Conservation (phyloP, 2,329 filamentous ascomycete species). For the Thielaviopsis euricoi region DNA sequence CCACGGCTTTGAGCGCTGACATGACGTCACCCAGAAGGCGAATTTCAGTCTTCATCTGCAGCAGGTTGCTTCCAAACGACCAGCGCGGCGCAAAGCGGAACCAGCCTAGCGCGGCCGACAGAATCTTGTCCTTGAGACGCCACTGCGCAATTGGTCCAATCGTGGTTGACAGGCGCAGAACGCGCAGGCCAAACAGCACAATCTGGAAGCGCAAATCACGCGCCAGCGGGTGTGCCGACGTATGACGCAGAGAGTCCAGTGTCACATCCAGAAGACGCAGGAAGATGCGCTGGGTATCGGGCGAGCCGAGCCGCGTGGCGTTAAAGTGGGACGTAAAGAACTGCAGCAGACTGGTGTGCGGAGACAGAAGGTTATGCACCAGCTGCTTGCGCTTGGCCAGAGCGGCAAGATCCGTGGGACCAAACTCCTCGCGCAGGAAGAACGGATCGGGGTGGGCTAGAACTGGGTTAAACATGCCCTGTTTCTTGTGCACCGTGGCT, state of each 20-base stretch:
- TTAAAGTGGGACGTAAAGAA: constrained; percentile 93
- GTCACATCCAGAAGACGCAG: constrained; percentile 66
- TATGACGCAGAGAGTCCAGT: constrained; percentile 44
- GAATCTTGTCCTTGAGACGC: constrained; percentile 73
- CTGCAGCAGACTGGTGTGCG: constrained; percentile 70
- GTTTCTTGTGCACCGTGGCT: constrained; percentile 55
- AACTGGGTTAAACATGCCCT: constrained; percentile 63
- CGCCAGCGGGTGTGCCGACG: constrained; percentile 55
- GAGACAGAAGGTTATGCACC: constrained; percentile 69
- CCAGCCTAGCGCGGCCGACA: constrained; percentile 79
- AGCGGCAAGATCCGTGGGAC: constrained; percentile 66
- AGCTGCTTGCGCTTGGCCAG: constrained; percentile 61
- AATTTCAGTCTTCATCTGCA: constrained; percentile 88
- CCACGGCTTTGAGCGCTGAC: constrained; percentile 45
- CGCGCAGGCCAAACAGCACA: constrained; percentile 62
- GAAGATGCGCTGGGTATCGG: constrained; percentile 68
- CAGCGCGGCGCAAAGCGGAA: constrained; percentile 70
- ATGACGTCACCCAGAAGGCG: constrained; percentile 65
- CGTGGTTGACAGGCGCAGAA: constrained; percentile 57
- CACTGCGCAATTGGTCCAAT: constrained; percentile 50
- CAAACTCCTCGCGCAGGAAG: constrained; percentile 79
- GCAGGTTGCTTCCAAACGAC: constrained; percentile 87
- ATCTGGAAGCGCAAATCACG: constrained; percentile 86
- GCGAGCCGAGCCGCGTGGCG: constrained; percentile 70
- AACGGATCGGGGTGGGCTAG: constrained; percentile 74